Percentiles rank a stretch among this genome's conserved stretches.
Conservation (phyloP, 345 rosid species). For the Iberis pinnata region DNA sequence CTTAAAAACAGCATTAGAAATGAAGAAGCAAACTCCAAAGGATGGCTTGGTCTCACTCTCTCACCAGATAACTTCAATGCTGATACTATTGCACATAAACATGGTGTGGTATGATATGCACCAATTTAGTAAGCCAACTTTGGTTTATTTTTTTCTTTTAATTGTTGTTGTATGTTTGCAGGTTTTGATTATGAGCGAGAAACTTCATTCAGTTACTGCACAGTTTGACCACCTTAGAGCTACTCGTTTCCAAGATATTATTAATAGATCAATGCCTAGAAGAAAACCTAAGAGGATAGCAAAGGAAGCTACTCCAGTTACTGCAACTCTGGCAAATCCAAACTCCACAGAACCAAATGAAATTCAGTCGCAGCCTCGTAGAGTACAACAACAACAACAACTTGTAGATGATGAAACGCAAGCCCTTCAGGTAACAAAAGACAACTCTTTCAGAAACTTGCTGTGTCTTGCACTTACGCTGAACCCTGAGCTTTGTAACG, state of each 20-base stretch:
- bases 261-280: constrained; percentile 68
- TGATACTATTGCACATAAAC: constrained; percentile 85
- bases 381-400: constrained; percentile 52
- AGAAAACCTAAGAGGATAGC: constrained; percentile 46
- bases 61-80: constrained; percentile 47
- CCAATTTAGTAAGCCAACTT: constrained; percentile 16
- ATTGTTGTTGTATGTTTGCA: constrained; percentile 7
- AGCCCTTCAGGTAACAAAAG: constrained; percentile 67
- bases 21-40: constrained; percentile 66
- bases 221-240: constrained; percentile 86
- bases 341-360: constrained; percentile 44
- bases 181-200: constrained; percentile 74
- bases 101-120: constrained; percentile 68
- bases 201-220: constrained; percentile 77
- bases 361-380: constrained; percentile 41
- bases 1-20: constrained; percentile 59
- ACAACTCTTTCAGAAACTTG: constrained; percentile 10
- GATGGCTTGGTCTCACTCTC: constrained; percentile 67
- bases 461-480: not conserved
- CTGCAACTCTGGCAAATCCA: constrained; percentile 28
- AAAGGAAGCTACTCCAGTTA: constrained; percentile 37
- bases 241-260: constrained; percentile 81
- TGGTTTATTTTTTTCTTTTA: not conserved
- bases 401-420: constrained; percentile 85
- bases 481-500: constrained; percentile 14